Base-by-base conservation (phyloP, 169 alveolate species). In the Theileria orientalis region DNA sequence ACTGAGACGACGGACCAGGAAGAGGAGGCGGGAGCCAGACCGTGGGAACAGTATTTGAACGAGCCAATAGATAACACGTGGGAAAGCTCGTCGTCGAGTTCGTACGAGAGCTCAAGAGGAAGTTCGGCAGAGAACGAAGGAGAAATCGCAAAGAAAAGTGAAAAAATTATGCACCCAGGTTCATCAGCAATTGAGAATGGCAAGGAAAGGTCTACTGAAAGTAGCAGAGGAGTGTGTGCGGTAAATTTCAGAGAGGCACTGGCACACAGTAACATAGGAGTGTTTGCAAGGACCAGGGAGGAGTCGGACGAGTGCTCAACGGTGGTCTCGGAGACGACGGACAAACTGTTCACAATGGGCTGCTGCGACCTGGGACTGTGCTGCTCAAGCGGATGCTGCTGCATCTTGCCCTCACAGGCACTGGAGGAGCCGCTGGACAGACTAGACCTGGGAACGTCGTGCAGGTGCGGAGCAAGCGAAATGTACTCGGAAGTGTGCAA, bases 311-410 rank as follows among this genome's bases (percentile, higher is more conserved):
- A n/a, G n/a, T n/a, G n/a, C 52, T 42, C 19, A 13, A 13, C 52
- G 13, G 52, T 16, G n/a, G n/a, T n/a, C n/a, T 37, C 9, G 9
- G 66, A 56, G 11, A 56, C 1, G 2, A 5, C 16, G 19, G 69
- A 68, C 25, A 19, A 21, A 14, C 16, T 68, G 42, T 44, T 35
- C 69, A 51, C 47, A 5, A 19, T 60, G n/a, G 64, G 76, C 16
- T 72, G 89, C 63, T 54, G 77, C 30, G 89, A 73, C 54, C 41
- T 42, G 19, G 84, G 76, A 29, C 30, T 82, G 19, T 25, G 64
- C 54, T 82, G 89, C 40, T 52, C 82, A 11, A 30, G 70, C 21
- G 89, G 89, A 13, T 82, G 89, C 67, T 82, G 89, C 72, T 21
- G 44, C 47, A 21, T 62, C 0, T 25, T 51, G 29, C 19, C 87